Conservation (phyloP, 352 stramenopile genomes). For the Phytophthora colocasiae region DNA sequence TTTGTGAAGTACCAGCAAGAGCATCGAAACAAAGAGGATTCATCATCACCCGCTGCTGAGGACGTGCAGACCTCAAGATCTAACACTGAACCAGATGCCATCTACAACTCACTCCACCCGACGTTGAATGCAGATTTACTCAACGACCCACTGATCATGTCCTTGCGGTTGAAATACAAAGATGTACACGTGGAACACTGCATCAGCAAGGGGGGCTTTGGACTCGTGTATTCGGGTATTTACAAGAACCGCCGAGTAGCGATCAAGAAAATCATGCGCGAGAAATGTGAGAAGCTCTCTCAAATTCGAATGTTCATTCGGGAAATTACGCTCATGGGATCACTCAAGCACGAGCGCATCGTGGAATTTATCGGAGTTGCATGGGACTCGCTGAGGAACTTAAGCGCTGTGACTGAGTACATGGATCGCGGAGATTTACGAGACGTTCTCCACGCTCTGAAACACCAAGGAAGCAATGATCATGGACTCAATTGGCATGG, state of each 20-base stretch:
- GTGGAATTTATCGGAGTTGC: constrained; percentile 76
- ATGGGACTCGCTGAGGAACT: constrained; percentile 65
- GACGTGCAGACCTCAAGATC: constrained; percentile 26
- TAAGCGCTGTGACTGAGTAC: constrained; percentile 72
- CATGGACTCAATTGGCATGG: constrained; percentile 53
- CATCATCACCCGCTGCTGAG: constrained; percentile 16
- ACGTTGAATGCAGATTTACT: constrained; percentile 42
- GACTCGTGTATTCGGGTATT: constrained; percentile 46
- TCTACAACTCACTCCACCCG: constrained; percentile 52
- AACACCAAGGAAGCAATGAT: constrained; percentile 36
- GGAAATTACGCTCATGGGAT: constrained; percentile 75
- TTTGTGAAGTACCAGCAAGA: constrained; percentile 24
- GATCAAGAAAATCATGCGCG: constrained; percentile 52
- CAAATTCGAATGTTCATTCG: constrained; percentile 51
- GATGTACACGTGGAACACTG: constrained; percentile 44
- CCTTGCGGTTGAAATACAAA: constrained; percentile 47
- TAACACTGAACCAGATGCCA: constrained; percentile 37
- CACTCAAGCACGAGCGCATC: constrained; percentile 67
- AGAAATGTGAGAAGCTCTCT: constrained; percentile 39
- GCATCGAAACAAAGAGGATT: constrained; percentile 12
- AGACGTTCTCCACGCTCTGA: constrained; percentile 57
- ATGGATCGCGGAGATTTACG: constrained; percentile 79
- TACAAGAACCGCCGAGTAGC: constrained; percentile 48
- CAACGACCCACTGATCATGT: constrained; percentile 47
- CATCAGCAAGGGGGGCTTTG: constrained; percentile 56